Conservation (phyloP, 805 yeast genomes). For the Ogataea salicorniae region DNA sequence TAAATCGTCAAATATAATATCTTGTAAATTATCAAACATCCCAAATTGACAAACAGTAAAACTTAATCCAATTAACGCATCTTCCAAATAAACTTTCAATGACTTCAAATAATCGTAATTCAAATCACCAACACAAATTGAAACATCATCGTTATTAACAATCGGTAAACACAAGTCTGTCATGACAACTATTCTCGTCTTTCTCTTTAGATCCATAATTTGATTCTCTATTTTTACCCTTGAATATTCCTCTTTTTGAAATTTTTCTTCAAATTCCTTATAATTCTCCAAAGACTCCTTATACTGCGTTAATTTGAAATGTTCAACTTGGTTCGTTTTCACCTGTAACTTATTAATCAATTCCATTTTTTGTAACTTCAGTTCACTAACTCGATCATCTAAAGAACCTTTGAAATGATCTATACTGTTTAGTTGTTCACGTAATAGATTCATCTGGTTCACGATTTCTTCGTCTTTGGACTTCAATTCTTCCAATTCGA, state of each 20-base stretch:
- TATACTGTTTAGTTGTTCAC: neutral
- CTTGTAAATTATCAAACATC: neutral
- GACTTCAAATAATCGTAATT: slow-evolving; percentile 3
- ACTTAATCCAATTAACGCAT: slow-evolving; percentile 9
- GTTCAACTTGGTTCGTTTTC: slow-evolving; percentile 4
- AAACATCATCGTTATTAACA: neutral
- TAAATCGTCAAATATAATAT: neutral
- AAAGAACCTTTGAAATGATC: slow-evolving; percentile 9
- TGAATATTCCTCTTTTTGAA: slow-evolving; percentile 12
- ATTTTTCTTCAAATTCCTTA: slow-evolving; percentile 1
- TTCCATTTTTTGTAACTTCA: slow-evolving; percentile 9
- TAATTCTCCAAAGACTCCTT: neutral
- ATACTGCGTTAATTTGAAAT: slow-evolving; percentile 6
- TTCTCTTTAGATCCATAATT: slow-evolving; percentile 14
- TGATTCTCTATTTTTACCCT: slow-evolving; percentile 22
- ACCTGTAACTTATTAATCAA: slow-evolving; percentile 5
- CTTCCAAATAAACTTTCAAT: slow-evolving; percentile 10
- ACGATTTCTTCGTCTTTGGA: neutral
- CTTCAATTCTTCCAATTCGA: neutral
- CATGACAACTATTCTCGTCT: slow-evolving; percentile 12
- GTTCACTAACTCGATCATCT: slow-evolving; percentile 9
- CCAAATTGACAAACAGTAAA: slow-evolving; percentile 4
- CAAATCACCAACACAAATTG: neutral
- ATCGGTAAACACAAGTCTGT: neutral
- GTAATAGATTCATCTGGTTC: slow-evolving; percentile 2